Evolutionary conservation across 169 alveolate genomes (phyloP).

Genomic region (Plasmodium adleri): DNA sequence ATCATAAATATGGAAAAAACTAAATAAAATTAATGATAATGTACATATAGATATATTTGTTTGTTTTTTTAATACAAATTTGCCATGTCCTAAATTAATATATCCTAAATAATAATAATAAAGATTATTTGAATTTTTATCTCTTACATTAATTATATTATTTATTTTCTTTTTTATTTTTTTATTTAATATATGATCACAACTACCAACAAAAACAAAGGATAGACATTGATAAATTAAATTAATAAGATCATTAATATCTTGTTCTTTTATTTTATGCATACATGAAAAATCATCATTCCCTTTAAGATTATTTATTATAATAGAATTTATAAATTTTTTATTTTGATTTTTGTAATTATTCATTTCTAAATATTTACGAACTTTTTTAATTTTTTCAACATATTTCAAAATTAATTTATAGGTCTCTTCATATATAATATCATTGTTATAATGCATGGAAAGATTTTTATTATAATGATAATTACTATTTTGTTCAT

Average conservation of each 20-base stretch:
- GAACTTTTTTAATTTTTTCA: slow-evolving; percentile 54
- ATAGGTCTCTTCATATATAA: background rate
- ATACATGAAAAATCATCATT: slow-evolving; percentile 11
- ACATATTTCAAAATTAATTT: slow-evolving; percentile 62
- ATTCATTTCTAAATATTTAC: slow-evolving; percentile 28
- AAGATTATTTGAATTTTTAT: slow-evolving; percentile 59
- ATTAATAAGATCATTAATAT: slow-evolving; percentile 44
- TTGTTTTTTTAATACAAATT: slow-evolving; percentile 60
- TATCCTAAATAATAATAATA: slow-evolving; percentile 75
- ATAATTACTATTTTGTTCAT: too few relatives aligned
- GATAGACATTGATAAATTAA: slow-evolving; percentile 70
- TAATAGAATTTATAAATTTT: background rate
- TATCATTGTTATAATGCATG: too few relatives aligned
- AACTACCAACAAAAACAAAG: slow-evolving; percentile 69
- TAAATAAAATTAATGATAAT: slow-evolving; percentile 50
- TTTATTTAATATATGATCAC: slow-evolving; percentile 57
- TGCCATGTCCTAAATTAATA: slow-evolving; percentile 75
- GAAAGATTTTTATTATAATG: too few relatives aligned
- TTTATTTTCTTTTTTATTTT: slow-evolving; percentile 71
- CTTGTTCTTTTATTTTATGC: slow-evolving; percentile 60
- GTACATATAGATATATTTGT: slow-evolving; percentile 46
- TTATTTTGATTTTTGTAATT: slow-evolving; percentile 2
- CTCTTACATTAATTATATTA: slow-evolving; percentile 29
- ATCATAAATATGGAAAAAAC: slow-evolving; percentile 68
- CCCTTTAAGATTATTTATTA: background rate